phyloP scores from a whole-genome alignment of 805 yeast genomes.

The Suhomyces kilbournensis region DNA sequence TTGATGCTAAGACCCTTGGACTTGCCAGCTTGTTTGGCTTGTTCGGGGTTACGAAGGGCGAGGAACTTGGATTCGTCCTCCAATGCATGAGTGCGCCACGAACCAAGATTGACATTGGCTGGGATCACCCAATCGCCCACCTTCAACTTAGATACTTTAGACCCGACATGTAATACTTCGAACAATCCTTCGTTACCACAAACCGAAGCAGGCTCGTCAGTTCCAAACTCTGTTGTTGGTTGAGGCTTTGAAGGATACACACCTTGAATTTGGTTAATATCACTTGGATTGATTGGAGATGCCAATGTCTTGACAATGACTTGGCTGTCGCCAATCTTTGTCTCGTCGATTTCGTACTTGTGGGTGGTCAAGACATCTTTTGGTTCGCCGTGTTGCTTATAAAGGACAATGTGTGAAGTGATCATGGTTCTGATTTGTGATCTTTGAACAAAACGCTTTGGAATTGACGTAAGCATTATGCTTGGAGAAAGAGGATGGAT shows the following conservation, averaged over 20 bases:
- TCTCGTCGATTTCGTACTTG: slow-evolving; percentile 47
- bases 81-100: slow-evolving; percentile 85
- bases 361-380: slow-evolving; percentile 52
- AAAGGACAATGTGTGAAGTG: slow-evolving; percentile 65
- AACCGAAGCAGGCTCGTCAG: slow-evolving; percentile 68
- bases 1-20: slow-evolving; percentile 32
- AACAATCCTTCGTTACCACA: slow-evolving; percentile 95
- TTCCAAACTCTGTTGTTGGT: slow-evolving; percentile 51
- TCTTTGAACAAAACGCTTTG: not conserved
- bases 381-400: slow-evolving; percentile 67
- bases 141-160: slow-evolving; percentile 42
- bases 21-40: slow-evolving; percentile 40
- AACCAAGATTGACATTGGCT: slow-evolving; percentile 72
- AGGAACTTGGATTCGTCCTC: slow-evolving; percentile 52
- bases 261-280: slow-evolving; percentile 46
- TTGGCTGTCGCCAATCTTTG: slow-evolving; percentile 35
- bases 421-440: slow-evolving; percentile 28
- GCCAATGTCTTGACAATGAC: slow-evolving; percentile 37
- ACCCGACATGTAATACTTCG: slow-evolving; percentile 74
- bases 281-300: slow-evolving; percentile 44
- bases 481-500: too few species aligned
- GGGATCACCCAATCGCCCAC: slow-evolving; percentile 92
- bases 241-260: slow-evolving; percentile 48
- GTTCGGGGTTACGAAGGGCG: slow-evolving; percentile 52
- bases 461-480: not conserved